Evolutionary conservation across 345 rosid genomes (phyloP).

Genomic region (Erucastrum elatum): DNA sequence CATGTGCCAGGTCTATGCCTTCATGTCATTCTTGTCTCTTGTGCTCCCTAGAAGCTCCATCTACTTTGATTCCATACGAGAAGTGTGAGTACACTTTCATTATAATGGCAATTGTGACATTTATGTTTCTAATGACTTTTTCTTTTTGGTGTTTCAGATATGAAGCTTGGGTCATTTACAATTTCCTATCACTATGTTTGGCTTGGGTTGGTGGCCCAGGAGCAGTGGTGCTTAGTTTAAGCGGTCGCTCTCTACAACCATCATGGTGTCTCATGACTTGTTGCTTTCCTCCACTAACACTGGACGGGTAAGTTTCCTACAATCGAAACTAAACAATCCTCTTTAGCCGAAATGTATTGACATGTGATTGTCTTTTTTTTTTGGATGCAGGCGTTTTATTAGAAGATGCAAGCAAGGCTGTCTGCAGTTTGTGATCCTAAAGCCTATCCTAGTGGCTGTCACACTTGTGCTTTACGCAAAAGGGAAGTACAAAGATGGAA

Average conservation of each 20-base stretch:
- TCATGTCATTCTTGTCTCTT: slow-evolving; percentile 90
- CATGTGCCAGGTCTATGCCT: slow-evolving; percentile 68
- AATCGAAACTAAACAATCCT: slow-evolving; percentile 40
- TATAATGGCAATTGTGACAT: background rate
- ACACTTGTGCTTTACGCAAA: slow-evolving; percentile 90
- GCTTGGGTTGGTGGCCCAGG: slow-evolving; percentile 99
- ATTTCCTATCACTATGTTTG: slow-evolving; percentile 81
- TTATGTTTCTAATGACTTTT: background rate
- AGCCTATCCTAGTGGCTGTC: slow-evolving; percentile 84
- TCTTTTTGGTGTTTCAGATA: slow-evolving; percentile 58
- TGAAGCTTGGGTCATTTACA: slow-evolving; percentile 99
- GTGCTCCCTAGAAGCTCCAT: slow-evolving; percentile 72
- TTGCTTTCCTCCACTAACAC: slow-evolving; percentile 74
- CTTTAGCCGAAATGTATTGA: slow-evolving; percentile 1
- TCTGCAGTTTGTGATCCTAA: slow-evolving; percentile 93
- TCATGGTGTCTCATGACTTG: slow-evolving; percentile 86
- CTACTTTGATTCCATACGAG: slow-evolving; percentile 90
- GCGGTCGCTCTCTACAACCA: slow-evolving; percentile 77
- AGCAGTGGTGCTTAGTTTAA: slow-evolving; percentile 87
- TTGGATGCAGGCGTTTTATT: slow-evolving; percentile 63
- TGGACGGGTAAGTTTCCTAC: slow-evolving; percentile 84
- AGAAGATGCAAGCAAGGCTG: slow-evolving; percentile 99
- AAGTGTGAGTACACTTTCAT: slow-evolving; percentile 61
- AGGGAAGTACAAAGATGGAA: slow-evolving; percentile 94
- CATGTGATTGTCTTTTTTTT: background rate